These are phyloP conservation scores for Blumeriella jaapii DNA, from an alignment of 2,329 filamentous ascomycete genomes.

Conservation along the genomic window DNA sequence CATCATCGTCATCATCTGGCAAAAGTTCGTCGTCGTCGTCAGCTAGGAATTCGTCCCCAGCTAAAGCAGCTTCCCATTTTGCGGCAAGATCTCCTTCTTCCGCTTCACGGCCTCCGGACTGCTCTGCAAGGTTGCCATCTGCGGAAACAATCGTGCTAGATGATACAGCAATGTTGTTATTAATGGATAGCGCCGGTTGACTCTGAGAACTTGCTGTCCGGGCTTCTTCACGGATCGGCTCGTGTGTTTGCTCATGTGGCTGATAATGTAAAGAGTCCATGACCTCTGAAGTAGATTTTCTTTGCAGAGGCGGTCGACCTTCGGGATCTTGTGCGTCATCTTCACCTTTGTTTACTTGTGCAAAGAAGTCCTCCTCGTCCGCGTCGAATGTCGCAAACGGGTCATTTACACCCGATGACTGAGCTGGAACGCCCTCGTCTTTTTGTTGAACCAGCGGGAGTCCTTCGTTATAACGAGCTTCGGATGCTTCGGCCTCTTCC, in stretches of 20 bases:
- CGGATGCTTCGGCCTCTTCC: slow-evolving; percentile 34
- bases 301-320: slow-evolving; percentile 34
- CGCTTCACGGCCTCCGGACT: slow-evolving; percentile 24
- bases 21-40: slow-evolving; percentile 50
- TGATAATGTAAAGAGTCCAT: slow-evolving; percentile 38
- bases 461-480: slow-evolving; percentile 56
- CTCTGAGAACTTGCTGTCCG: slow-evolving; percentile 10
- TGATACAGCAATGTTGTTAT: slow-evolving; percentile 20
- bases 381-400: slow-evolving; percentile 30
- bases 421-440: slow-evolving; percentile 21
- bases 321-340: slow-evolving; percentile 18
- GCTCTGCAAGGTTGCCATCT: slow-evolving; percentile 10
- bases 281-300: slow-evolving; percentile 61
- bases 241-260: slow-evolving; percentile 14
- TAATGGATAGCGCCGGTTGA: slow-evolving; percentile 15
- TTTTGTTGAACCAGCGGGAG: slow-evolving; percentile 44
- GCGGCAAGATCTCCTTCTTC: slow-evolving; percentile 55
- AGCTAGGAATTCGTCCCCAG: slow-evolving; percentile 51
- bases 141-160: slow-evolving; percentile 21
- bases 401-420: slow-evolving; percentile 10
- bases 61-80: slow-evolving; percentile 75
- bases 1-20: slow-evolving; percentile 41
- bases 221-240: slow-evolving; percentile 12
- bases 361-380: slow-evolving; percentile 49
- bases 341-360: slow-evolving; percentile 23